Conservation (phyloP, 148 eudicot species). For the Diospyros lotus region DNA sequence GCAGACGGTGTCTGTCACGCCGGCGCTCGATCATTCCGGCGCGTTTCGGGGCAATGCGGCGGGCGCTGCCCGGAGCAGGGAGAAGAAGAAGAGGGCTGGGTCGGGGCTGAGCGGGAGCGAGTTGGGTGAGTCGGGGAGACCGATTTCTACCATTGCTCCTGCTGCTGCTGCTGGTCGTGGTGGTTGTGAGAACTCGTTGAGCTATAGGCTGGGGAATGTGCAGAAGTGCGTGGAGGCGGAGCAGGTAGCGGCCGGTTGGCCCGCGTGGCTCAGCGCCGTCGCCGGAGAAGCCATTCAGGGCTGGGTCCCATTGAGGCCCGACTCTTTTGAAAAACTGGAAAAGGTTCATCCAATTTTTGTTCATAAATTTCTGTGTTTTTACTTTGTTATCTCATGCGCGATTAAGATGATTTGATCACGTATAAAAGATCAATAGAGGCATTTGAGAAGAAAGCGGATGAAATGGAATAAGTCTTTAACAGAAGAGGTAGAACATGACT, state of each 20-base stretch:
- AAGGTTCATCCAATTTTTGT: conserved; percentile 41
- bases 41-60: conserved; percentile 41
- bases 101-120: conserved; percentile 48
- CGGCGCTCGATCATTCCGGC: conserved; percentile 75
- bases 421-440: too few species aligned
- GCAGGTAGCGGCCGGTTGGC: conserved; percentile 99
- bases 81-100: conserved; percentile 40
- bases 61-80: conserved; percentile 43
- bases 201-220: conserved; percentile 80
- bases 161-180: conserved; percentile 15
- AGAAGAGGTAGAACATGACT: too few species aligned
- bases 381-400: not conserved
- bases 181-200: conserved; percentile 55
- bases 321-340: conserved; percentile 80
- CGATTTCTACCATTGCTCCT: conserved; percentile 26
- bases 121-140: conserved; percentile 50
- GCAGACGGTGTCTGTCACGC: conserved; percentile 81
- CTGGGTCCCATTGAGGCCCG: conserved; percentile 81
- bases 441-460: too few species aligned
- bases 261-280: conserved; percentile 94
- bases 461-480: too few species aligned
- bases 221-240: conserved; percentile 74
- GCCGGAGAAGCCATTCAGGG: conserved; percentile 97
- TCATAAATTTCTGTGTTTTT: not conserved
- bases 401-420: too few species aligned